Conservation (phyloP, 768 basidiomycete genomes). For the Chlorophyllum brunneum region DNA sequence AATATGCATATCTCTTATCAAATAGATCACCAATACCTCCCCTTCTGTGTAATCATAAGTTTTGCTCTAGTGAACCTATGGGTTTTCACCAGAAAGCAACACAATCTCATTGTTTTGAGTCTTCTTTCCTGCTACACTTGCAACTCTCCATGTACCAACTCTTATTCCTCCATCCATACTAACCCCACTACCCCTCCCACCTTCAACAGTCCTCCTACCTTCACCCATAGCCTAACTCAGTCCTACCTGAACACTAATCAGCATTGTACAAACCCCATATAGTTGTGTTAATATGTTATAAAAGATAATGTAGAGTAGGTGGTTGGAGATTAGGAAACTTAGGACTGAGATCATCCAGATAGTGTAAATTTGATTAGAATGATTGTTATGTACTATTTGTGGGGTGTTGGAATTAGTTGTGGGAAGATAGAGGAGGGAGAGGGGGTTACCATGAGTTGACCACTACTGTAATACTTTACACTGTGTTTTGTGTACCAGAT, state of each 20-base stretch:
- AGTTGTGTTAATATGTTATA: conserved; percentile 14
- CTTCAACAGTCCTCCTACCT: background rate
- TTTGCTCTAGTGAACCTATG: too few relatives aligned
- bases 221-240: conserved; percentile 6
- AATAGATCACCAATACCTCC: too few relatives aligned
- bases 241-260: conserved; percentile 13
- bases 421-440: background rate
- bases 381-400: conserved; percentile 6
- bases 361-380: conserved; percentile 19
- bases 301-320: conserved; percentile 17
- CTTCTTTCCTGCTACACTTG: too few relatives aligned
- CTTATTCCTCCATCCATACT: too few relatives aligned
- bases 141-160: too few relatives aligned
- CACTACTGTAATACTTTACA: background rate
- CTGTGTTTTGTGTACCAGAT: conserved; percentile 3
- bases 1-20: too few relatives aligned
- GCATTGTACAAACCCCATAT: conserved; percentile 8
- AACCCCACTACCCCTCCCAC: too few relatives aligned
- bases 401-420: background rate
- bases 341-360: conserved; percentile 19
- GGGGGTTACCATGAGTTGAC: conserved; percentile 5
- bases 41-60: too few relatives aligned
- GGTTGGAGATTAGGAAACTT: conserved; percentile 7
- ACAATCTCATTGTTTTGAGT: too few relatives aligned
- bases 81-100: too few relatives aligned